These are phyloP conservation scores for Lupinus albus DNA, from an alignment of 306 rosid genomes.

Conservation along the genomic window DNA sequence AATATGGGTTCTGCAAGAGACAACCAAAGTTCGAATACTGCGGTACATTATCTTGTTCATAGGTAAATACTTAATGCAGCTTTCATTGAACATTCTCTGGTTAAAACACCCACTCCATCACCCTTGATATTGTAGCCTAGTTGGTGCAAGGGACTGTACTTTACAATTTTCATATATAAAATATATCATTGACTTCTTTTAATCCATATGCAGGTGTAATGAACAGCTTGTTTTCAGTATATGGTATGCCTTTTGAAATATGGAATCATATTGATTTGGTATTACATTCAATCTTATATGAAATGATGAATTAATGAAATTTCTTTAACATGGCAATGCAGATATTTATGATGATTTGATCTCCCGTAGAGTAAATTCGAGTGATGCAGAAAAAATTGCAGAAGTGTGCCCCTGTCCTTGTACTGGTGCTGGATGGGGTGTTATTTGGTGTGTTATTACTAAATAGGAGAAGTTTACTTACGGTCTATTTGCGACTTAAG, in stretches of 20 bases:
- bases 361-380: slow-evolving; percentile 68
- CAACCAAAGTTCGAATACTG: slow-evolving; percentile 54
- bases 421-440: slow-evolving; percentile 73
- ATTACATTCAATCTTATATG: slow-evolving; percentile 14
- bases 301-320: neutral
- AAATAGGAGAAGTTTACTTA: slow-evolving; percentile 1
- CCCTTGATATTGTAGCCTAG: neutral
- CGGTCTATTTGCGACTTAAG: too few species aligned
- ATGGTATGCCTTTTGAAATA: slow-evolving; percentile 50
- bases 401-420: slow-evolving; percentile 78
- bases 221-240: slow-evolving; percentile 73
- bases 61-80: slow-evolving; percentile 40
- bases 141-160: neutral
- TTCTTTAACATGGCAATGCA: slow-evolving; percentile 37
- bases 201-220: slow-evolving; percentile 60
- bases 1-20: slow-evolving; percentile 69
- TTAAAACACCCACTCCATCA: neutral
- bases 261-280: slow-evolving; percentile 19
- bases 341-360: slow-evolving; percentile 73
- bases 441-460: slow-evolving; percentile 54
- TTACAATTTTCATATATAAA: neutral
- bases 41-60: slow-evolving; percentile 64
- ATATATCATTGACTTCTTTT: neutral
- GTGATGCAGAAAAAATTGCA: slow-evolving; percentile 74
- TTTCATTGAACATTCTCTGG: neutral